Base-by-base conservation (phyloP, 1,139 yeast genomes). In the Geotrichum restrictum region DNA sequence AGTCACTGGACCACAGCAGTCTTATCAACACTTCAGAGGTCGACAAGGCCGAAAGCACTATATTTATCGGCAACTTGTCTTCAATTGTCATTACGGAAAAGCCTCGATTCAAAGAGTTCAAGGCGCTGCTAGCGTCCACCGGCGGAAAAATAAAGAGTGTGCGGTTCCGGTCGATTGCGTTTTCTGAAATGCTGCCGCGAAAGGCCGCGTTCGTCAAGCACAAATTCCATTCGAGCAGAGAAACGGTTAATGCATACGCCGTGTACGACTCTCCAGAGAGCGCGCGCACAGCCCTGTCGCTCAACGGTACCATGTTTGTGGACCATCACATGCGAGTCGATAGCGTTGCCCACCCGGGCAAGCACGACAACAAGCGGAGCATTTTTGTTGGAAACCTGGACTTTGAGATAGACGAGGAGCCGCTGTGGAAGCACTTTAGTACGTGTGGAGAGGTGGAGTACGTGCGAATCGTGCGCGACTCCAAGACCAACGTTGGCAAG, bases 381-480 rank as follows among this genome's bases (percentile, higher is more conserved):
- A 80, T 94, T 36, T 94, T 94, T 67, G 93, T 94, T 33, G 99
- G 99, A 33, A 93, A 93, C 68, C 76, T 93, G 60, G 95, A 89
- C 67, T 94, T 93, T 66, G 96, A 89, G 68, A 95, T 88, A 67
- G 79, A 80, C 56, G 99, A 93, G 69, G 98, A 93, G 67, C 77
- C 81, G 33, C 74, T 93, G 50, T 94, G 97, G 96, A 77, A 75
- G 55, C 88, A 85, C 68, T 94, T 94, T 70, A 34, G 37, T 14
- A 60, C 67, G 2, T 76, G 84, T 60, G 89, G 88, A 45, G 79
- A 79, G 41, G 84, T 94, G 51, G 96, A 89, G 67, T 84, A 88
- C 58, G 97, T 91, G 24, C 80, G 99, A 67, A 78, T 94, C 51
- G 80, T 94, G 34, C 82, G 99, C 65, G 98, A 94, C 68, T 73